Evolutionary conservation across 768 basidiomycete species (phyloP).

Genomic region (Termitomyces sp.): DNA sequence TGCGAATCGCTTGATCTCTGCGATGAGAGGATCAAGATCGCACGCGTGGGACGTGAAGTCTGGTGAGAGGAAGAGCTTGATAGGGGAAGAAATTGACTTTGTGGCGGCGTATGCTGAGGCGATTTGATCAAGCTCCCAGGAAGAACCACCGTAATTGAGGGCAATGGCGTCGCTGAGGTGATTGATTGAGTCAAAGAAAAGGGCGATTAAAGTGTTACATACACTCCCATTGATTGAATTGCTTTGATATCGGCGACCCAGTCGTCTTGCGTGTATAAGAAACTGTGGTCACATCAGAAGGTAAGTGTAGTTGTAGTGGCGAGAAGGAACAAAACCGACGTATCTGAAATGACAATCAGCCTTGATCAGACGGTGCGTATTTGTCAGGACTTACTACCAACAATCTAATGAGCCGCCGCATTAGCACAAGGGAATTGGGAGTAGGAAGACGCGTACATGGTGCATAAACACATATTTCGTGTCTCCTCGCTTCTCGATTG

Average conservation of each 20-base stretch:
- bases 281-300: slow-evolving; percentile 20
- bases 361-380: neutral
- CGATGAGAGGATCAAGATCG: slow-evolving; percentile 33
- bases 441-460: slow-evolving; percentile 27
- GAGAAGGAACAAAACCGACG: slow-evolving; percentile 23
- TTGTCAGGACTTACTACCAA: slow-evolving; percentile 33
- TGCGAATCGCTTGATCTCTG: slow-evolving; percentile 39
- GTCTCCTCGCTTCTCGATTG: slow-evolving; percentile 31
- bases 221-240: slow-evolving; percentile 38
- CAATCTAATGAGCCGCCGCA: slow-evolving; percentile 28
- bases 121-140: slow-evolving; percentile 45
- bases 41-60: slow-evolving; percentile 51
- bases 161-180: slow-evolving; percentile 50
- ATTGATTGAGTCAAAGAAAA: slow-evolving; percentile 12
- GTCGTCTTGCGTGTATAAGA: slow-evolving; percentile 29
- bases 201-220: slow-evolving; percentile 13
- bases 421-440: neutral
- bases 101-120: slow-evolving; percentile 48
- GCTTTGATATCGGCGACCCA: slow-evolving; percentile 37
- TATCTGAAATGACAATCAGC: slow-evolving; percentile 24
- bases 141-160: slow-evolving; percentile 52
- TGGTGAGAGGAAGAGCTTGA: slow-evolving; percentile 55
- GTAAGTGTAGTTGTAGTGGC: neutral
- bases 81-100: slow-evolving; percentile 26
- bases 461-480: slow-evolving; percentile 49